Evolutionary conservation across 495 filamentous ascomycete species (phyloP).

Genomic region (Aspergillus campestris): DNA sequence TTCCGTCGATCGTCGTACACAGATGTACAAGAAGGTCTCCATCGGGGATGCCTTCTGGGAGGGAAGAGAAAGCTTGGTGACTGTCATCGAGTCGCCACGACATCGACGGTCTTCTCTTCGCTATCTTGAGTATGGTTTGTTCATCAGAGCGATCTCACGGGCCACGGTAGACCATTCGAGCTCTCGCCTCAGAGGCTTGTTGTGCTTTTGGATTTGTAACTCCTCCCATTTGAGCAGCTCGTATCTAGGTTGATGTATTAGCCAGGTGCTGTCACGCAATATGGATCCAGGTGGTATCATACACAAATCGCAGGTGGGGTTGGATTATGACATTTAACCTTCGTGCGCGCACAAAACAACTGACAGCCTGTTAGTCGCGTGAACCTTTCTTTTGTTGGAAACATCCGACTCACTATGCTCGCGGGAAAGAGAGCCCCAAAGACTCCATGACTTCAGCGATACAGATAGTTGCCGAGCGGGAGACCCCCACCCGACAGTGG

Average conservation of each 20-base stretch:
- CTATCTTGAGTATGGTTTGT: constrained; percentile 65
- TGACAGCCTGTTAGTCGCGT: constrained; percentile 17
- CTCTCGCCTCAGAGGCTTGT: constrained; percentile 53
- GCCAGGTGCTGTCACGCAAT: neutral
- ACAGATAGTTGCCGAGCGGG: constrained; percentile 90
- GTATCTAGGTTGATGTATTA: constrained; percentile 24
- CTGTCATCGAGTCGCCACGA: too few species aligned
- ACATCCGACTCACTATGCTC: constrained; percentile 63
- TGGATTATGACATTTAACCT: constrained; percentile 73
- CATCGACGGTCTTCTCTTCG: neutral
- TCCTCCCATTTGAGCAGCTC: constrained; percentile 94
- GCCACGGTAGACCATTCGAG: constrained; percentile 86
- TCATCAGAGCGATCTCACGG: constrained; percentile 89
- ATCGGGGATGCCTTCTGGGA: too few species aligned
- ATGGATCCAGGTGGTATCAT: constrained; percentile 7
- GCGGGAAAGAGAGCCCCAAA: constrained; percentile 70
- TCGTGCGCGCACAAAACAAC: constrained; percentile 87
- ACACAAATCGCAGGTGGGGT: constrained; percentile 61
- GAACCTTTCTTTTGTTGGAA: neutral
- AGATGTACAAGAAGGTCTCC: too few species aligned
- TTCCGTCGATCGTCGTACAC: too few species aligned
- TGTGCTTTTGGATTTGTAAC: constrained; percentile 35
- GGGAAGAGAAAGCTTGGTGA: too few species aligned
- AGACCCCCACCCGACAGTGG: constrained; percentile 94
- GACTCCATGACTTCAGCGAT: constrained; percentile 95